Base-by-base conservation (phyloP, 2,329 filamentous ascomycete genomes). In the Claviceps africana region DNA sequence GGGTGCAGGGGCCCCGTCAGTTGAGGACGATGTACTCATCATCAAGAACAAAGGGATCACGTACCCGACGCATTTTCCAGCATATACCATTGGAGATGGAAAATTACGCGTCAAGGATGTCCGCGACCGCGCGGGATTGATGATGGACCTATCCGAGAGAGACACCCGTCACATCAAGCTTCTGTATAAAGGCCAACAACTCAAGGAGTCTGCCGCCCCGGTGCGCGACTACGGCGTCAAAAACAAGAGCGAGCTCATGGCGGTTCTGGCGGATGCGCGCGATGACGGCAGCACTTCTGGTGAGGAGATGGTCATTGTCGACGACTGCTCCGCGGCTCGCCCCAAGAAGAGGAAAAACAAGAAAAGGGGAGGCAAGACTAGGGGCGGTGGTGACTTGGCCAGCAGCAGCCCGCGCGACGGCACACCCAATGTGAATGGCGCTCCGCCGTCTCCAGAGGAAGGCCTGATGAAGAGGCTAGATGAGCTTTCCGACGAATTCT, bases 31-130 rank as follows among this genome's bases (percentile, higher is more conserved):
- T 61, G 72, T 88, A 11, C 69, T 90, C 31, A 66, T 86, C 39
- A 77, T 89, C 66, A 85, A 83, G 67, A 76, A 83, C 66, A 80
- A 81, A 63, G 77, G 78, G 52, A 70, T 79, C 51, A 79, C 77
- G 47, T 85, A 86, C 61, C 78, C 81, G 0, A 77, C 84, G 46
- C 82, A 84, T 60, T 90, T 90, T 60, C 83, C 86, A 0, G 82
- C 82, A 13, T 86, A 83, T 65, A 79, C 81, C 54, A 89, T 91
- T 61, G 82, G 81, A 53, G 82, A 87, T 62, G 85, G 85, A 47
- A 82, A 85, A 62, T 70, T 90, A 52, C 74, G 72, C 35, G 79
- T 88, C 35, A 69, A 73, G 51, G 83, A 86, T 59, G 74, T 90
- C 33, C 76, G 79, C 53, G 75, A 83, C 51, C 81, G 84, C n/a